Evolutionary conservation across 805 yeast species (phyloP).

Genomic region (Dipodascus albidus): DNA sequence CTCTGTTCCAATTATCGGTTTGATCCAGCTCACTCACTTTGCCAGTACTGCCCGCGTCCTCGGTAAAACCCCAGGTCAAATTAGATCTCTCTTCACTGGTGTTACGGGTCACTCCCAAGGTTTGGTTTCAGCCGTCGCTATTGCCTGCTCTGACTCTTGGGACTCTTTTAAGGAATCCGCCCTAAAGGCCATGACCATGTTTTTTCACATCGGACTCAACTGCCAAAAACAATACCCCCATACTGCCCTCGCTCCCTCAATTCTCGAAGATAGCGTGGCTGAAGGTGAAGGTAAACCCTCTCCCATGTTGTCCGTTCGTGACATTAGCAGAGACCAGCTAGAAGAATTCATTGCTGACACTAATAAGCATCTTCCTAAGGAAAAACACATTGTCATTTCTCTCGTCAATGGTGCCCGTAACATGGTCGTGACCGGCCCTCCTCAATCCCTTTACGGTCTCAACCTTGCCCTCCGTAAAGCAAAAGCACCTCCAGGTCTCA

Average conservation of each 20-base stretch:
- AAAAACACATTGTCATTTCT: slow-evolving; percentile 83
- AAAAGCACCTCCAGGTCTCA: slow-evolving; percentile 88
- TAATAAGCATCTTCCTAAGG: slow-evolving; percentile 84
- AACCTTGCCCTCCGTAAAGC: slow-evolving; percentile 85
- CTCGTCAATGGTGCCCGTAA: slow-evolving; percentile 92
- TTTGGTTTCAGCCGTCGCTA: slow-evolving; percentile 82
- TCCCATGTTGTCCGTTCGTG: slow-evolving; percentile 94
- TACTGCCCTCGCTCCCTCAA: slow-evolving; percentile 88
- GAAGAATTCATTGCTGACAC: slow-evolving; percentile 72
- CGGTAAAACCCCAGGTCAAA: slow-evolving; percentile 83
- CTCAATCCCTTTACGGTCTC: slow-evolving; percentile 93
- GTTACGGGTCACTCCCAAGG: slow-evolving; percentile 38
- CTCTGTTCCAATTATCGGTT: slow-evolving; percentile 94
- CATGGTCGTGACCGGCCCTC: slow-evolving; percentile 94
- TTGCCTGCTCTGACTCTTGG: slow-evolving; percentile 78
- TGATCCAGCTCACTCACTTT: slow-evolving; percentile 89
- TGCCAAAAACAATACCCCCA: slow-evolving; percentile 84
- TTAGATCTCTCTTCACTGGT: slow-evolving; percentile 46
- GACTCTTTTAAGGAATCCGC: slow-evolving; percentile 63
- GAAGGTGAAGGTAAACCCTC: slow-evolving; percentile 94
- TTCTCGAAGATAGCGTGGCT: slow-evolving; percentile 82
- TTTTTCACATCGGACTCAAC: slow-evolving; percentile 90
- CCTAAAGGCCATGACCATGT: slow-evolving; percentile 66
- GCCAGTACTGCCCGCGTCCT: slow-evolving; percentile 76
- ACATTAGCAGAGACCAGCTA: slow-evolving; percentile 70